These are phyloP conservation scores for Colletotrichum incanum DNA, from an alignment of 2,329 filamentous ascomycete species.

Conservation along the genomic window DNA sequence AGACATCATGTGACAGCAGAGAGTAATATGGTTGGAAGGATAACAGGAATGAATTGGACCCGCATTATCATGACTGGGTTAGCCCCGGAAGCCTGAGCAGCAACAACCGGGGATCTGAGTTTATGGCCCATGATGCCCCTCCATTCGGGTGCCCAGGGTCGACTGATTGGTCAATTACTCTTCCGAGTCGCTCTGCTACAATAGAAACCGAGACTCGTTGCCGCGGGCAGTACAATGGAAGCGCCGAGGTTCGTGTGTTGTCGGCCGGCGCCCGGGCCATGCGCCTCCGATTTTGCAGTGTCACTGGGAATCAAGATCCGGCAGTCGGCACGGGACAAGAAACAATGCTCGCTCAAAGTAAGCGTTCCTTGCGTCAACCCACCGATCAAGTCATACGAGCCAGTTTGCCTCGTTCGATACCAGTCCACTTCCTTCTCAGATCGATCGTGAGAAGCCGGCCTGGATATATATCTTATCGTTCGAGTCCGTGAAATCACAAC, in stretches of 20 bases:
- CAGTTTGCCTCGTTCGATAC: not conserved
- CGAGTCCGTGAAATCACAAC: conserved; percentile 32
- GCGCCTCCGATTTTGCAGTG: not conserved
- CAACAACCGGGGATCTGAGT: not conserved
- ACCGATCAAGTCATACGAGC: not conserved
- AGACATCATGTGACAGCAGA: not conserved
- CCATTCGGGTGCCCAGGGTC: not conserved
- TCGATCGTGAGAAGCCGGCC: not conserved
- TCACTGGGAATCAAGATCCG: not conserved
- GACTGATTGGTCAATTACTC: not conserved
- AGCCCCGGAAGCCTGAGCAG: conserved; percentile 24
- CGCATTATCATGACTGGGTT: not conserved
- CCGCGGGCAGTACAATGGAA: not conserved
- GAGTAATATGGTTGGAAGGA: not conserved
- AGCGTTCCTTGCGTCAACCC: not conserved
- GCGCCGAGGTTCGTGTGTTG: not conserved
- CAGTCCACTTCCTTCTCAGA: not conserved
- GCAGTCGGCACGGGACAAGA: not conserved
- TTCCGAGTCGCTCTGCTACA: not conserved
- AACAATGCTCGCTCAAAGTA: not conserved
- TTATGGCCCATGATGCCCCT: not conserved
- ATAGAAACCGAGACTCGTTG: not conserved
- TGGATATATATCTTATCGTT: not conserved
- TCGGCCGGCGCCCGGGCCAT: not conserved
- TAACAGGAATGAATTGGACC: not conserved